phyloP scores from a whole-genome alignment of 2,329 filamentous ascomycete species.

The Aspergillus sp. region DNA sequence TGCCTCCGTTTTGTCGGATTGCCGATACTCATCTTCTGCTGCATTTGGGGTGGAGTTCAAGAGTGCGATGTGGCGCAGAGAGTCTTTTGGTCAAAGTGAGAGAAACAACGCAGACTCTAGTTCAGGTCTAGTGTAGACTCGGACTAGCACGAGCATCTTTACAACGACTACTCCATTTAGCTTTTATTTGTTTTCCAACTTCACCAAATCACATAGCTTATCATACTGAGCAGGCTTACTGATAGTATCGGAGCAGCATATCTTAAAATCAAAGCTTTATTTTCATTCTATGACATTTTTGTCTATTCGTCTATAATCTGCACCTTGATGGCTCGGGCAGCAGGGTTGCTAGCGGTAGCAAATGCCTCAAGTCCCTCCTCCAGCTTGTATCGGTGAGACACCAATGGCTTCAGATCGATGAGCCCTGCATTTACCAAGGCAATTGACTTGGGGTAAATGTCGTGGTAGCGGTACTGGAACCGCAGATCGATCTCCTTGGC shows the following conservation, averaged over 20 bases:
- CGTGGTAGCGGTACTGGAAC: conserved; percentile 22
- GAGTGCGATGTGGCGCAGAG: not conserved
- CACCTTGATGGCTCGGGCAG: conserved; percentile 35
- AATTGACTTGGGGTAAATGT: conserved; percentile 25
- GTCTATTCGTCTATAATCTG: conserved; percentile 21
- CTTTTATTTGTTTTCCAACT: not conserved
- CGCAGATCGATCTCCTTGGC: conserved; percentile 20
- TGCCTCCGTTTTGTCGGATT: not conserved
- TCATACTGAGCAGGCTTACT: not conserved
- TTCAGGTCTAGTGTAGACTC: not conserved
- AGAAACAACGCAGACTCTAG: not conserved
- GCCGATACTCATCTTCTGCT: not conserved
- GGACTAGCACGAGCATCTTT: too few species aligned
- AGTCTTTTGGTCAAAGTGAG: not conserved
- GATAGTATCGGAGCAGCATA: not conserved
- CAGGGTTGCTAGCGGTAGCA: conserved; percentile 35
- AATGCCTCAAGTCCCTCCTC: conserved; percentile 40
- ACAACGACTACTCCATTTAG: not conserved
- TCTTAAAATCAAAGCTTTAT: not conserved
- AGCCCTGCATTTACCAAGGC: conserved; percentile 33
- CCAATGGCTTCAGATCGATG: conserved; percentile 39
- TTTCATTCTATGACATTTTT: not conserved
- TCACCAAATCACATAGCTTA: not conserved
- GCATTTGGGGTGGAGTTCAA: not conserved
- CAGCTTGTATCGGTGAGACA: conserved; percentile 38